Evolutionary conservation across 768 basidiomycete genomes (phyloP), one percentile per base, ranked within the genome.

Genomic region (Terana coerulea): DNA sequence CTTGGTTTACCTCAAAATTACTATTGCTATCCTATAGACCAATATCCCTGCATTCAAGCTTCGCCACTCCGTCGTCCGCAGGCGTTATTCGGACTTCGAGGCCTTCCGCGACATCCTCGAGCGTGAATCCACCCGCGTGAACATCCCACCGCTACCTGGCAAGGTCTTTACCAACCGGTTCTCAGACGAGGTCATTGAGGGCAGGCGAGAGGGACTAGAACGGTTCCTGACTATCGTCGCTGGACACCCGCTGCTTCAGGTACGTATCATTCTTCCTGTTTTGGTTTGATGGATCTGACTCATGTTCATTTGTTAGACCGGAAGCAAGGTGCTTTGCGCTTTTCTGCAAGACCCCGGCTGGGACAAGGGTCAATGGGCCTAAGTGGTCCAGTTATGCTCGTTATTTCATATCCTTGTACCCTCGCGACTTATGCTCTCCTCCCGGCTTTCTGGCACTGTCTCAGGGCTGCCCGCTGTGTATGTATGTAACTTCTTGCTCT

Each of bases 1-100:
- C 8, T 11, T n/a, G 36, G 15, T 30, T 39, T 25, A 26, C 26
- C 24, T 46, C n/a, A 10, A 3, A 22, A n/a, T 34, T 54, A 7
- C 33, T 14, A 43, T 17, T 15, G 30, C n/a, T 47, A 22, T 34
- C 31, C 40, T 39, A 15, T 57, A 97, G 94, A 98, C 97, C 61
- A 98, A 98, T 70, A 99, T 98, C 61, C 97, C 95, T 29, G 95
- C 95, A 0, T 99, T 99, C 78, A 97, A 98, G 67, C 80, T 98
- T 36, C 90, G 69, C 41, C 79, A 80, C 67, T 83, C 81, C 3
- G 69, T 79, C 36, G 82, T 84, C n/a, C 74, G 82, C 26, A 67
- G 82, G 36, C 77, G 82, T 37, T 84, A 84, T 64, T 81, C 77
- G 10, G 82, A 84, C 66, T 84, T 84, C 54, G 82, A 84, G 57